phyloP scores from a whole-genome alignment of 2,329 filamentous ascomycete genomes.

The Diaporthe velutina region DNA sequence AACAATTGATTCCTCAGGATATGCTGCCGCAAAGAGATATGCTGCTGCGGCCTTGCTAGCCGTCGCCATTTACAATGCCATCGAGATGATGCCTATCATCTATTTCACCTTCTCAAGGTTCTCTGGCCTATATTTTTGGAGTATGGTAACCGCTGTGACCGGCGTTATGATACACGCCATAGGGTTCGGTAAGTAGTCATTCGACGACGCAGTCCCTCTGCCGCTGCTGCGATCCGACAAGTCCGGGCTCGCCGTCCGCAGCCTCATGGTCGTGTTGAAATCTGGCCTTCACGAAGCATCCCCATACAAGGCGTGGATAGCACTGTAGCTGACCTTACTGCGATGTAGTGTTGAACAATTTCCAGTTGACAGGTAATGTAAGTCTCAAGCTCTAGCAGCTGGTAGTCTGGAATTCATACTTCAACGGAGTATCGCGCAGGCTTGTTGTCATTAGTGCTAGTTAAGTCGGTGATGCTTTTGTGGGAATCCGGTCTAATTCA shows the following conservation, averaged over 20 bases:
- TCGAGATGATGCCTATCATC: conserved; percentile 32
- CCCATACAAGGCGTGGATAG: not conserved
- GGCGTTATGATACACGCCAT: conserved; percentile 54
- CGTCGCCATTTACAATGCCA: conserved; percentile 35
- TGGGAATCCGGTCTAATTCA: not conserved
- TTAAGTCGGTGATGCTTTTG: not conserved
- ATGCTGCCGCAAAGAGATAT: conserved; percentile 32
- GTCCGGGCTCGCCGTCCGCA: not conserved
- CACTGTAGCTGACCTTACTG: conserved; percentile 53
- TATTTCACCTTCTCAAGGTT: conserved; percentile 36
- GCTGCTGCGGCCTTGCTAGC: conserved; percentile 30
- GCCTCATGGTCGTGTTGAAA: not conserved
- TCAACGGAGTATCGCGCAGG: not conserved
- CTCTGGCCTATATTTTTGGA: conserved; percentile 55
- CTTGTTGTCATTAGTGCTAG: not conserved
- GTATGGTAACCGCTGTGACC: conserved; percentile 50
- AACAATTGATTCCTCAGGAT: too few species aligned
- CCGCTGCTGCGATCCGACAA: not conserved
- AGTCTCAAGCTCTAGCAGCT: conserved; percentile 8
- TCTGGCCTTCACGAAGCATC: too few species aligned
- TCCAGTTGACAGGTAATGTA: conserved; percentile 38
- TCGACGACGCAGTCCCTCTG: not conserved
- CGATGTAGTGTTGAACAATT: conserved; percentile 53
- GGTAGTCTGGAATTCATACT: too few species aligned
- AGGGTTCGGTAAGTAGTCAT: conserved; percentile 56